Conservation (phyloP, 768 basidiomycete genomes). For the Strobilomyces confusus region DNA sequence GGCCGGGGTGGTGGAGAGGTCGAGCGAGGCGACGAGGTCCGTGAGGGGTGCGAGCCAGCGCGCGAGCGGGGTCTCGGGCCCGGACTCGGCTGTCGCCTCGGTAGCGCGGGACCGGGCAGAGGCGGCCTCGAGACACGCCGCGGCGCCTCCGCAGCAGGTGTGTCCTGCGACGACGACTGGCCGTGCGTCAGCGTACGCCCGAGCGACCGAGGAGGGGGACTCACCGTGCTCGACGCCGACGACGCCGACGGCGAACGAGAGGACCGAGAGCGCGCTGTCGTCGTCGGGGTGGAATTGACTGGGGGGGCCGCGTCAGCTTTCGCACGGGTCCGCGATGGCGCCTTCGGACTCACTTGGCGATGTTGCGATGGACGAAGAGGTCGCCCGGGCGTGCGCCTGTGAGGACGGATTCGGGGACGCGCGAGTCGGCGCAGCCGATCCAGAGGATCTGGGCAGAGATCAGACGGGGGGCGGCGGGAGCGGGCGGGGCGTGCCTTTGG, state of each 20-base stretch:
- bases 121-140: conserved; percentile 47
- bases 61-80: conserved; percentile 41
- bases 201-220: conserved; percentile 17
- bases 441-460: conserved; percentile 54
- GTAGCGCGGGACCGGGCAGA: neutral
- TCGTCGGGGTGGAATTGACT: conserved; percentile 77
- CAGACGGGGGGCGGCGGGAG: no score
- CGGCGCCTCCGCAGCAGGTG: conserved; percentile 75
- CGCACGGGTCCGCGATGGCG: neutral
- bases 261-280: conserved; percentile 63
- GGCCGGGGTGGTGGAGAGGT: conserved; percentile 36
- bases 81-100: neutral
- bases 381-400: conserved; percentile 76
- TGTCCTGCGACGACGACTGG: conserved; percentile 84
- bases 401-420: conserved; percentile 80
- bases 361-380: conserved; percentile 85
- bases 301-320: neutral
- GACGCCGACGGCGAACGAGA: conserved; percentile 67
- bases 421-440: conserved; percentile 85
- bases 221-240: conserved; percentile 77
- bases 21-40: conserved; percentile 40
- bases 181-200: neutral
- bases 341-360: conserved; percentile 65
- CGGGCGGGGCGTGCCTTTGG: conserved; percentile 49
- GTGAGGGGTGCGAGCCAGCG: conserved; percentile 74